A percentile compares a stretch with the other conserved stretches of the same genome.
These are phyloP conservation scores for Russula abietina DNA, from an alignment of 768 basidiomycete genomes.

Conservation along the genomic window DNA sequence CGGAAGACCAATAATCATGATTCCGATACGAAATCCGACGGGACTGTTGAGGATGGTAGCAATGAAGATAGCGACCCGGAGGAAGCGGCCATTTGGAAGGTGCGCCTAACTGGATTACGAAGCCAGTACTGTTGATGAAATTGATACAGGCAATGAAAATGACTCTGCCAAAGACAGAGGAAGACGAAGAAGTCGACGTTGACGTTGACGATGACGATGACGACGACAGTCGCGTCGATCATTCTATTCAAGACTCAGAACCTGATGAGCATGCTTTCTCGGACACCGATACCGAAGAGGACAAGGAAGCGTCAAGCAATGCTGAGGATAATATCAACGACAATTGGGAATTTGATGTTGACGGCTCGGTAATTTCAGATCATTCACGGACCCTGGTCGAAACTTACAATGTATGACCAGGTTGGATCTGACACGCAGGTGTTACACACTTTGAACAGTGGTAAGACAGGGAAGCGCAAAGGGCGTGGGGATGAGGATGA, in stretches of 20 bases:
- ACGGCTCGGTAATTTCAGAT: conserved; percentile 58
- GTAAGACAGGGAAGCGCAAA: conserved; percentile 43
- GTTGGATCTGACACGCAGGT: conserved; percentile 42
- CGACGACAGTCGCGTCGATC: conserved; percentile 13
- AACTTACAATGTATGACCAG: conserved; percentile 56
- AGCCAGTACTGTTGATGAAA: conserved; percentile 5
- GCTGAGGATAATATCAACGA: conserved; percentile 28
- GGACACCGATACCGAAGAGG: conserved; percentile 27
- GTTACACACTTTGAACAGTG: conserved; percentile 47
- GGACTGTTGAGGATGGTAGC: conserved; percentile 31
- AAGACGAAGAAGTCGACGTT: conserved; percentile 29
- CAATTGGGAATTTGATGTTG: conserved; percentile 34
- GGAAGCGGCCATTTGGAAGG: conserved; percentile 87
- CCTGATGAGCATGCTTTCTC: conserved; percentile 36
- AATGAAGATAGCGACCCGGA: conserved; percentile 44
- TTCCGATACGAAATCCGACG: conserved; percentile 33
- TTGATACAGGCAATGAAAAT: conserved; percentile 74
- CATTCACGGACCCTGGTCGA: conserved; percentile 43
- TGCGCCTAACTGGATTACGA: conserved; percentile 31
- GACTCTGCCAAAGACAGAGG: conserved; percentile 57
- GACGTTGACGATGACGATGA: conserved; percentile 23
- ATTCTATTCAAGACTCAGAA: conserved; percentile 27
- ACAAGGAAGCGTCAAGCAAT: conserved; percentile 26
- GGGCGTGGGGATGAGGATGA: conserved; percentile 34
- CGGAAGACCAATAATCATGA: conserved; percentile 39